A percentile compares a stretch with the other conserved stretches of the same genome.
Conservation (phyloP, 2,329 filamentous ascomycete species). For the Fusarium subglutinans region DNA sequence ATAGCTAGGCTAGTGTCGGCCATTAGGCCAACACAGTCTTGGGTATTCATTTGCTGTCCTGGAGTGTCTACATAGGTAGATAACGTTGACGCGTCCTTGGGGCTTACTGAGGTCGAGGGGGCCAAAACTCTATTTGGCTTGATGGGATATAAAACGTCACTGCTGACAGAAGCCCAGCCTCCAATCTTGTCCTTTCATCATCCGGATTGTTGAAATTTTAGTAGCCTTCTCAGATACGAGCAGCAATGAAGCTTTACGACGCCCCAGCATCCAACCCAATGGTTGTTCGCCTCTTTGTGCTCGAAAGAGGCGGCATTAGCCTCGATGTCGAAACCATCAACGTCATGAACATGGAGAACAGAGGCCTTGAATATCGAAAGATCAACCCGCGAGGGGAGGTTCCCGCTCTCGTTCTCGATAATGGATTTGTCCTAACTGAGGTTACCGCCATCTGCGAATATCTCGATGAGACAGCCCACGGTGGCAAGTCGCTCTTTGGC, state of each 20-base stretch:
- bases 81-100: neutral
- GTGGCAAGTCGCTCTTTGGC: neutral
- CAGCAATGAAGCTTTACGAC: conserved; percentile 16
- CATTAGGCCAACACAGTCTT: neutral
- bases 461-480: neutral
- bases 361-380: conserved; percentile 8
- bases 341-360: conserved; percentile 21
- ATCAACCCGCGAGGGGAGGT: conserved; percentile 18
- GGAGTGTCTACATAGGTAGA: neutral
- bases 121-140: neutral
- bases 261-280: conserved; percentile 6
- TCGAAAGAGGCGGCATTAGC: conserved; percentile 18
- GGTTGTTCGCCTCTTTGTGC: conserved; percentile 21
- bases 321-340: conserved; percentile 15
- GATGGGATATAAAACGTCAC: neutral
- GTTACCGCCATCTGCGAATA: conserved; percentile 6
- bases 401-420: neutral
- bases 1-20: fast-evolving
- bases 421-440: conserved; percentile 3
- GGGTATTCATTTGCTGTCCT: neutral
- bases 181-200: neutral
- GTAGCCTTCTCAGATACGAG: neutral
- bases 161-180: neutral
- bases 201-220: fast-evolving
- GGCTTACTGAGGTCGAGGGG: neutral